Base-by-base conservation (phyloP, 331 rosid genomes). In the Saraca asoca region DNA sequence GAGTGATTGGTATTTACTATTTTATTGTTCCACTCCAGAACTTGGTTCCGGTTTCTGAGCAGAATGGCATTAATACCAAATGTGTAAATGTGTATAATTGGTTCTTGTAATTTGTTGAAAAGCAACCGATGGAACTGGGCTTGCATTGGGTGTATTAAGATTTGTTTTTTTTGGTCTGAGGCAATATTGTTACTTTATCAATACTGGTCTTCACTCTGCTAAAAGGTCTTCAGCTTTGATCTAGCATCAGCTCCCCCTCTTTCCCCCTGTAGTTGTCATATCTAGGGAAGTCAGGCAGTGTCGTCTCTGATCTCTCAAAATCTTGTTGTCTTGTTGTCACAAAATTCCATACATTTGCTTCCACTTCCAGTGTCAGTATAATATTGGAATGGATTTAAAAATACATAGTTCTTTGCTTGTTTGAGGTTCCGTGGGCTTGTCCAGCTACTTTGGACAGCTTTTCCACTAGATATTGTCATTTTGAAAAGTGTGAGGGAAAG, bases 121-220 rank as follows among this genome's bases (percentile, higher is more conserved):
- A 10, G 7, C 42, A 14, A 45, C 29, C 45, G 24, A 29, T 6
- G 55, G 7, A 29, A 12, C 8, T 9, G 33, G 43, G 31, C 9
- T 62, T 43, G n/a, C 41, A 49, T 46, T 46, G 10, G 9, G 34
- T 44, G 10, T 20, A 37, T 37, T 62, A 20, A 7, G 34, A 16
- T 60, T 56, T 60, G 11, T 18, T 19, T 60, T 60, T 61, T 42
- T n/a, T n/a, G 19, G 19, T 15, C 57, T 14, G 44, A 35, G 44
- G 33, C 57, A 39, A 7, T 39, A 2, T 39, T 39, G 43, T 39
- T 39, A 5, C 41, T 37, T 37, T 5, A 37, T 9, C 8, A 0
- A 37, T 37, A 0, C 41, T 37, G 7, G n/a, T n/a, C n/a, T n/a
- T n/a, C n/a, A n/a, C n/a, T n/a, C n/a, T n/a, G n/a, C 31, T 24